A percentile compares a stretch with the other conserved stretches of the same genome.
phyloP scores from a whole-genome alignment of 805 yeast genomes.

The Yamadazyma laniorum region DNA sequence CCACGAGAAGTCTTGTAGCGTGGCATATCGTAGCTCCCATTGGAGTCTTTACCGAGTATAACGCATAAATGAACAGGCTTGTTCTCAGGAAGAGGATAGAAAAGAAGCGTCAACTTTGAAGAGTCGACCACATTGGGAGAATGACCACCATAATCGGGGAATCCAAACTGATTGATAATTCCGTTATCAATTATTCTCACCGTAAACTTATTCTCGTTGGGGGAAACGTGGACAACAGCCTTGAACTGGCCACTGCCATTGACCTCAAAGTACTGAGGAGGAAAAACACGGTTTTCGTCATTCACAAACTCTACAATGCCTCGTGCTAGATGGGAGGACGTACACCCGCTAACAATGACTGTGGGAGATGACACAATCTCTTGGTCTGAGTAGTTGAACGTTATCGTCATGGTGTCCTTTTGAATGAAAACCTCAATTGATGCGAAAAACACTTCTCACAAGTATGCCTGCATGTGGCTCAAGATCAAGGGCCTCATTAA shows the following conservation, averaged over 20 bases:
- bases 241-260: conserved; percentile 68
- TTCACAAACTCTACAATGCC: conserved; percentile 35
- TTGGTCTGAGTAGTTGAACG: conserved; percentile 31
- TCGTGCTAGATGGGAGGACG: conserved; percentile 2
- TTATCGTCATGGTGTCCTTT: conserved; percentile 18
- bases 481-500: background rate
- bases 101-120: conserved; percentile 22
- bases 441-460: background rate
- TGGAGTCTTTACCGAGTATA: conserved; percentile 74
- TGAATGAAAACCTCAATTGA: too few species aligned
- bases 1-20: conserved; percentile 39
- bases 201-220: conserved; percentile 60
- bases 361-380: conserved; percentile 44
- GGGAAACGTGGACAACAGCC: conserved; percentile 59
- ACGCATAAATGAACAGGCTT: conserved; percentile 83
- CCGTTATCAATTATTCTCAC: conserved; percentile 49
- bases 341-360: conserved; percentile 34
- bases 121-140: conserved; percentile 21
- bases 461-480: background rate
- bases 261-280: conserved; percentile 70
- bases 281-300: conserved; percentile 46
- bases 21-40: conserved; percentile 69
- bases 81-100: conserved; percentile 54
- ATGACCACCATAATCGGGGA: conserved; percentile 17
- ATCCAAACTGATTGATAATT: conserved; percentile 26